A percentile compares a stretch with the other conserved stretches of the same genome.
Conservation (phyloP, 805 yeast genomes). For the Yarrowia divulgata region DNA sequence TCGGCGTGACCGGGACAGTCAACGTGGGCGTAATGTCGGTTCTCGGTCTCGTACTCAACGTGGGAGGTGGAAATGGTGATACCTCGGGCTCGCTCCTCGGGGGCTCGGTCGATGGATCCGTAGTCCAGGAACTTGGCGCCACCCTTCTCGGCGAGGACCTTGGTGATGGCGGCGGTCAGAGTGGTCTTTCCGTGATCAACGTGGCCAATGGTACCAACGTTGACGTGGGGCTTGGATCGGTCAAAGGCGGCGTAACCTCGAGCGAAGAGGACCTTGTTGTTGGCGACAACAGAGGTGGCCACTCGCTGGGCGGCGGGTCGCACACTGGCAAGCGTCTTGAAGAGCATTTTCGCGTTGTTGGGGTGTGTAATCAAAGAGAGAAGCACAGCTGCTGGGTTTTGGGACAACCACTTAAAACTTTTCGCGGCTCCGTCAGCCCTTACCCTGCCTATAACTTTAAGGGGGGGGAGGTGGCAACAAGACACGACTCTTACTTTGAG, state of each 20-base stretch:
- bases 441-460: conserved; percentile 18
- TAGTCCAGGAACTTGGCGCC: conserved; percentile 95
- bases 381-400: neutral
- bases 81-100: conserved; percentile 99
- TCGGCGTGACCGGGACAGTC: conserved; percentile 99
- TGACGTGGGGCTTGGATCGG: conserved; percentile 95
- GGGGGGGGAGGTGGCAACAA: neutral
- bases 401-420: conserved; percentile 26
- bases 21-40: conserved; percentile 96
- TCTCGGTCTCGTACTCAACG: conserved; percentile 94
- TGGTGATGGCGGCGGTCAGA: conserved; percentile 97
- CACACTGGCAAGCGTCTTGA: conserved; percentile 37
- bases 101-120: conserved; percentile 93
- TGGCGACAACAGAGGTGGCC: conserved; percentile 24
- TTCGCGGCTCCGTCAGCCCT: conserved; percentile 1
- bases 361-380: neutral
- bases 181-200: conserved; percentile 99
- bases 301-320: conserved; percentile 34
- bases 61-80: conserved; percentile 98
- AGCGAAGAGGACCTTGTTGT: conserved; percentile 30
- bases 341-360: conserved; percentile 25
- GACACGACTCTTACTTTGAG: neutral
- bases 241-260: conserved; percentile 64
- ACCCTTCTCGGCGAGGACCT: conserved; percentile 84
- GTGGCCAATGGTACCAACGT: conserved; percentile 98